A percentile compares a stretch with the other conserved stretches of the same genome.
Evolutionary conservation across 2,329 filamentous ascomycete species (phyloP).

Genomic region (Pezicula carpinea): DNA sequence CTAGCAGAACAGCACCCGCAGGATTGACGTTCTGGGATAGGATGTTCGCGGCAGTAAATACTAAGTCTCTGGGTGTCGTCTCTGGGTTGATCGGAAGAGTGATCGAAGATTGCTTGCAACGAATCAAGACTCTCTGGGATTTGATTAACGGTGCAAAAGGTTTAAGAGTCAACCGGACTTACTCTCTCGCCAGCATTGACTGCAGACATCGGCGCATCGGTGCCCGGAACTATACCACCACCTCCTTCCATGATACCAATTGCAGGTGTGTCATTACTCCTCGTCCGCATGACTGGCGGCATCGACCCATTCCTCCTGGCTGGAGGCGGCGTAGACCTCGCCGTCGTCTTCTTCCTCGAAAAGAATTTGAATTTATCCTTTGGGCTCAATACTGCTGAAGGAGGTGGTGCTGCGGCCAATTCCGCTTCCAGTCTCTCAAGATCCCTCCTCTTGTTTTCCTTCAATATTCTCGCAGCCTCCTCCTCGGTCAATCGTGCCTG

Average conservation of each 20-base stretch:
- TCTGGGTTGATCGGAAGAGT: conserved; percentile 68
- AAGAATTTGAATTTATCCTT: conserved; percentile 27
- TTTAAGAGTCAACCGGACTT: conserved; percentile 32
- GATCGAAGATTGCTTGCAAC: conserved; percentile 65
- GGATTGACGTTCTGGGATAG: conserved; percentile 62
- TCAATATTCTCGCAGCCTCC: conserved; percentile 20
- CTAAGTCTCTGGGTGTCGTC: conserved; percentile 70
- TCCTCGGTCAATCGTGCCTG: conserved; percentile 14
- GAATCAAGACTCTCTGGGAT: conserved; percentile 61
- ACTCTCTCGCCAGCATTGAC: conserved; percentile 76
- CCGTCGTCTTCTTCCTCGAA: conserved; percentile 18
- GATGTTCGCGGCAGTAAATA: conserved; percentile 60
- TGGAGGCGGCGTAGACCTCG: conserved; percentile 13
- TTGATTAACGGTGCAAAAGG: conserved; percentile 24
- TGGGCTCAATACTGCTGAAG: conserved; percentile 12
- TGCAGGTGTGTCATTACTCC: conserved; percentile 8
- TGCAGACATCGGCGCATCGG: conserved; percentile 75
- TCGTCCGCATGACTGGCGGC: conserved; percentile 5
- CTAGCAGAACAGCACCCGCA: conserved; percentile 65
- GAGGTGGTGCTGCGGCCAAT: conserved; percentile 23
- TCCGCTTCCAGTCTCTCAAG: conserved; percentile 26
- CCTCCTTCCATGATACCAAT: conserved; percentile 22
- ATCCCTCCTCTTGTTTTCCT: conserved; percentile 29
- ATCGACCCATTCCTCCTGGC: conserved; percentile 8
- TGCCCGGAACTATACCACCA: conserved; percentile 41